A percentile compares a stretch with the other conserved stretches of the same genome.
These are phyloP conservation scores for Chalaropsis thielavioides DNA, from an alignment of 2,329 filamentous ascomycete species.

Conservation along the genomic window DNA sequence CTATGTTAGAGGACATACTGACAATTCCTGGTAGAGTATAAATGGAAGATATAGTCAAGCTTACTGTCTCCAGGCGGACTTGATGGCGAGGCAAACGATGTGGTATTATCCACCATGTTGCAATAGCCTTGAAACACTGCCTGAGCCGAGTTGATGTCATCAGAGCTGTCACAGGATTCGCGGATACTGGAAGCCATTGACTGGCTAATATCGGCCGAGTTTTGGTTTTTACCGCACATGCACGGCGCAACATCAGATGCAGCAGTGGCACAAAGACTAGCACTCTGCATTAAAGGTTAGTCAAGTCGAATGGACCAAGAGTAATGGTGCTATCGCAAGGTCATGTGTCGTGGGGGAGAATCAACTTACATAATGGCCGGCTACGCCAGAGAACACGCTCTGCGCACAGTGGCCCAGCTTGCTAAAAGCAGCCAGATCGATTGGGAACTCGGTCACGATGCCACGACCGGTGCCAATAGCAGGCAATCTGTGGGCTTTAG, in stretches of 20 bases:
- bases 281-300: constrained; percentile 20
- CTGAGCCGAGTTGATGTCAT: constrained; percentile 29
- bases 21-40: neutral
- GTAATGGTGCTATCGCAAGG: neutral
- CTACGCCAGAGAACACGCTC: constrained; percentile 27
- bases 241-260: constrained; percentile 35
- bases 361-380: constrained; percentile 8
- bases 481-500: constrained; percentile 29
- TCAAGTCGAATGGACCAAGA: neutral
- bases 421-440: constrained; percentile 32
- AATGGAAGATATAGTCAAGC: constrained; percentile 20
- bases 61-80: constrained; percentile 38
- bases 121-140: constrained; percentile 40
- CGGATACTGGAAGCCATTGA: constrained; percentile 31
- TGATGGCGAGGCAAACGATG: constrained; percentile 32
- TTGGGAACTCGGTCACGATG: constrained; percentile 34
- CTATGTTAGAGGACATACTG: neutral
- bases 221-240: constrained; percentile 37
- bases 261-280: constrained; percentile 27
- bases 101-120: constrained; percentile 34
- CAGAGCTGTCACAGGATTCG: constrained; percentile 32
- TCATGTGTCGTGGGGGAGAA: neutral
- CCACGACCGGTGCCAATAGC: constrained; percentile 28
- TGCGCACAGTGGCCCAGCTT: constrained; percentile 33
- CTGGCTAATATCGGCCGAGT: constrained; percentile 31